Percentiles rank a stretch among this genome's conserved stretches.
These are phyloP conservation scores for Chlamydomonas incerta DNA, from an alignment of 139 green algal genomes.

Conservation along the genomic window DNA sequence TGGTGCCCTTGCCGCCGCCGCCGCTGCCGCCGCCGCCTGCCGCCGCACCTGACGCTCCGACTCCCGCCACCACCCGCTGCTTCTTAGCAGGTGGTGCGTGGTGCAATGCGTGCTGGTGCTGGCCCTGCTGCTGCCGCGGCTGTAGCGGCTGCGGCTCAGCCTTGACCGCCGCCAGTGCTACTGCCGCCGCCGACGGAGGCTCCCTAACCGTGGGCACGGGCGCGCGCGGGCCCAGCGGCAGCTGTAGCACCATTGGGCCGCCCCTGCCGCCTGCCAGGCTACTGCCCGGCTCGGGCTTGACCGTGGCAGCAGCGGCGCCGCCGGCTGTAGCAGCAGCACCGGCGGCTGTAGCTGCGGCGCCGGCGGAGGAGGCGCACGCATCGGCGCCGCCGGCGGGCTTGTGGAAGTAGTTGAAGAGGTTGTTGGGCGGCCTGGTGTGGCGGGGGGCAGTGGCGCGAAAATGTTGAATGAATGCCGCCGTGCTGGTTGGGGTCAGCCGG, in stretches of 20 bases:
- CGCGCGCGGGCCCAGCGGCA: slow-evolving; percentile 6
- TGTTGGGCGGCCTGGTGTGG: slow-evolving; percentile 29
- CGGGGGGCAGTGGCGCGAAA: no score
- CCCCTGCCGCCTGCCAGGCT: no score
- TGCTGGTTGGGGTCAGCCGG: no score
- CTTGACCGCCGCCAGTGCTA: slow-evolving; percentile 6
- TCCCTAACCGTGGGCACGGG: no score
- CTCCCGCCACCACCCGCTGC: neutral
- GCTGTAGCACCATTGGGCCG: neutral
- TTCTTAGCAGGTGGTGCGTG: neutral
- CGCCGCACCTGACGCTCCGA: neutral
- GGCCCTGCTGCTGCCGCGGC: neutral
- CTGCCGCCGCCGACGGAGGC: neutral
- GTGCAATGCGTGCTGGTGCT: neutral
- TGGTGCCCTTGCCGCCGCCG: no score
- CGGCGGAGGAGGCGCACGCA: no score
- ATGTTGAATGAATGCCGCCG: no score
- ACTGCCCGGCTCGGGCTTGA: neutral
- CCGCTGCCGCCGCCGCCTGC: no score
- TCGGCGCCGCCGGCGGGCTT: no score
- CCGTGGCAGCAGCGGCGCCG: neutral
- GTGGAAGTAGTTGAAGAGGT: slow-evolving; percentile 26
- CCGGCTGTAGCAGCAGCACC: neutral
- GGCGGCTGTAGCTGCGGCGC: neutral
- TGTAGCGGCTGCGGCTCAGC: neutral